Evolutionary conservation across 2,329 filamentous ascomycete genomes (phyloP).

Genomic region (Sporothrix pseudoabietina): DNA sequence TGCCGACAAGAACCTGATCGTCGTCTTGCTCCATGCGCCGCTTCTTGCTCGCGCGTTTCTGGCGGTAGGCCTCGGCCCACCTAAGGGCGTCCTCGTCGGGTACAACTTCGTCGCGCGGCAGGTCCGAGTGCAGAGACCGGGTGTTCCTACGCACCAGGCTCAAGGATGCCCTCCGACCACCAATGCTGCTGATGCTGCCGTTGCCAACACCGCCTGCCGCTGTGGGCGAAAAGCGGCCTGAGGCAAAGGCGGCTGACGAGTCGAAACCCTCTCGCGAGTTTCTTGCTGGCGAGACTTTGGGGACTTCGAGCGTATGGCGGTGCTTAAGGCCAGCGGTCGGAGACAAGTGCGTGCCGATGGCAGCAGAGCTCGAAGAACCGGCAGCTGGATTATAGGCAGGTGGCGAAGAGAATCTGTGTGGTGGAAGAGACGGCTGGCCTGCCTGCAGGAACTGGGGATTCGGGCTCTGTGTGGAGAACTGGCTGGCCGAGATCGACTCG

Average conservation of each 20-base stretch:
- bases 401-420: slow-evolving; percentile 67
- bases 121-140: slow-evolving; percentile 81
- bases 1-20: slow-evolving; percentile 91
- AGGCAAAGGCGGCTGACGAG: slow-evolving; percentile 58
- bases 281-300: slow-evolving; percentile 64
- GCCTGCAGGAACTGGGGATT: slow-evolving; percentile 14
- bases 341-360: slow-evolving; percentile 55
- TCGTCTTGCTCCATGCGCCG: slow-evolving; percentile 83
- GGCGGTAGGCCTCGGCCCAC: slow-evolving; percentile 90
- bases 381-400: slow-evolving; percentile 55
- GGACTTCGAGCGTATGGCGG: slow-evolving; percentile 86
- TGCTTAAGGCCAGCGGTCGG: slow-evolving; percentile 68
- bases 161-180: slow-evolving; percentile 76
- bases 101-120: slow-evolving; percentile 77
- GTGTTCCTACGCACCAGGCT: slow-evolving; percentile 79
- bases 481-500: slow-evolving; percentile 14
- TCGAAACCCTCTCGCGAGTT: slow-evolving; percentile 74
- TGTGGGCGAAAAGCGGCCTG: slow-evolving; percentile 78
- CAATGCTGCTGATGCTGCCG: slow-evolving; percentile 47
- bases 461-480: background rate
- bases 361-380: slow-evolving; percentile 32
- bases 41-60: slow-evolving; percentile 86
- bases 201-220: slow-evolving; percentile 54
- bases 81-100: slow-evolving; percentile 88
- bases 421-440: slow-evolving; percentile 33